Conservation (phyloP, 2,329 filamentous ascomycete species). For the Hysterium pulicare region DNA sequence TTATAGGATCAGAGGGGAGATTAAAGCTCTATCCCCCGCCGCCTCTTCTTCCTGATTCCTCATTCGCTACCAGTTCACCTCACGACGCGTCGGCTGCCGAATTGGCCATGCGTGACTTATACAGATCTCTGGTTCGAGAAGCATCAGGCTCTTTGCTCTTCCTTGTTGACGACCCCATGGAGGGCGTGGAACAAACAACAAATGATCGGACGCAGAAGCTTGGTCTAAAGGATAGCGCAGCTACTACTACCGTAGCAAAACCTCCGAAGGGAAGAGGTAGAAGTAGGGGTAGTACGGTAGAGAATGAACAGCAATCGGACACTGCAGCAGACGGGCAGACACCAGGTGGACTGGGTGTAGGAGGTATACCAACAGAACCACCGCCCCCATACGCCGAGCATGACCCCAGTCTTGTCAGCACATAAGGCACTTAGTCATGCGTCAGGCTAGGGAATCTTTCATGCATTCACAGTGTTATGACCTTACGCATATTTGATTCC, state of each 20-base stretch:
- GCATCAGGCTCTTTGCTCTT: conserved; percentile 32
- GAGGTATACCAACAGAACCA: conserved; percentile 14
- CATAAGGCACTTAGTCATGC: too few species aligned
- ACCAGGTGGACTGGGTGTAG: neutral
- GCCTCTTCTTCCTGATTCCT: conserved; percentile 21
- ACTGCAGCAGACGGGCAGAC: neutral
- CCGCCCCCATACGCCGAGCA: conserved; percentile 20
- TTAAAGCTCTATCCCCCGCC: conserved; percentile 38
- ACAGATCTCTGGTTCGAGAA: conserved; percentile 27
- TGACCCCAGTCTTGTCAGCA: conserved; percentile 11
- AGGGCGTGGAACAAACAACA: conserved; percentile 15
- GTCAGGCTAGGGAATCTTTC: too few species aligned
- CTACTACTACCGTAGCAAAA: conserved; percentile 14
- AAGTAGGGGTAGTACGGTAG: conserved; percentile 15
- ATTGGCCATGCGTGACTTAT: conserved; percentile 30
- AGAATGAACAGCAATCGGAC: neutral
- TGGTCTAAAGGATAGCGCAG: conserved; percentile 21
- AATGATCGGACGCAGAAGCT: conserved; percentile 23
- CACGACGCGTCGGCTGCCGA: conserved; percentile 29
- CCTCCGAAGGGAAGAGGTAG: conserved; percentile 26
- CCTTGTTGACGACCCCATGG: conserved; percentile 16
- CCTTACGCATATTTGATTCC: too few species aligned
- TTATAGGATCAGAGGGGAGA: conserved; percentile 37
- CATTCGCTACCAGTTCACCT: conserved; percentile 19
- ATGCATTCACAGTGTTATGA: too few species aligned